Conservation (phyloP, 176 grass and related monocot species). For the Avena sativa region DNA sequence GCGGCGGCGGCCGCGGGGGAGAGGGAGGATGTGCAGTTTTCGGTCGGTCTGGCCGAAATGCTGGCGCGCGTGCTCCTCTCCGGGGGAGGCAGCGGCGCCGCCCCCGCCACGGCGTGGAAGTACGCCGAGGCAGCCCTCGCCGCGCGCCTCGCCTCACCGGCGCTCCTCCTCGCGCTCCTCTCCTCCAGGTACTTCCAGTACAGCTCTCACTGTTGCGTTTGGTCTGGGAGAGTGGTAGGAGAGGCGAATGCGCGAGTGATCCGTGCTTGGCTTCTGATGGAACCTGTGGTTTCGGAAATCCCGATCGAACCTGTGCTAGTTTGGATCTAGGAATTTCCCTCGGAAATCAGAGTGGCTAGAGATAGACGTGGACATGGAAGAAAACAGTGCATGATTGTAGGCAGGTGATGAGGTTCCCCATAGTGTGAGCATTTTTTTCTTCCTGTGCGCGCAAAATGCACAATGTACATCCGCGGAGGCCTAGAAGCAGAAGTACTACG, state of each 20-base stretch:
- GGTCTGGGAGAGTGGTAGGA: background rate
- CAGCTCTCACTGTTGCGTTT: background rate
- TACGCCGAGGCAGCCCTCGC: constrained; percentile 84
- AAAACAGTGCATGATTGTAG: background rate
- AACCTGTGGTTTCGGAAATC: background rate
- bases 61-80: constrained; percentile 58
- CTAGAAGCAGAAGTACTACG: background rate
- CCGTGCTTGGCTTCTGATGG: background rate
- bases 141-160: constrained; percentile 68
- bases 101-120: constrained; percentile 64
- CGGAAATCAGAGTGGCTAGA: background rate
- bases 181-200: constrained; percentile 56
- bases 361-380: background rate
- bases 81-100: constrained; percentile 7
- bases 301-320: background rate
- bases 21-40: constrained; percentile 42
- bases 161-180: constrained; percentile 79
- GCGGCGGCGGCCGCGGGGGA: constrained; percentile 14
- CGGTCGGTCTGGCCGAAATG: constrained; percentile 65
- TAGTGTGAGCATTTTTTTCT: background rate
- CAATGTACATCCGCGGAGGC: background rate
- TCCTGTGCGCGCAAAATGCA: background rate
- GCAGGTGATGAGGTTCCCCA: background rate
- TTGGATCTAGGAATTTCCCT: background rate
- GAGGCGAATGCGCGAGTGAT: constrained; percentile 35